Conservation (phyloP, 2,329 filamentous ascomycete genomes). For the Pestalotiopsis sp. region DNA sequence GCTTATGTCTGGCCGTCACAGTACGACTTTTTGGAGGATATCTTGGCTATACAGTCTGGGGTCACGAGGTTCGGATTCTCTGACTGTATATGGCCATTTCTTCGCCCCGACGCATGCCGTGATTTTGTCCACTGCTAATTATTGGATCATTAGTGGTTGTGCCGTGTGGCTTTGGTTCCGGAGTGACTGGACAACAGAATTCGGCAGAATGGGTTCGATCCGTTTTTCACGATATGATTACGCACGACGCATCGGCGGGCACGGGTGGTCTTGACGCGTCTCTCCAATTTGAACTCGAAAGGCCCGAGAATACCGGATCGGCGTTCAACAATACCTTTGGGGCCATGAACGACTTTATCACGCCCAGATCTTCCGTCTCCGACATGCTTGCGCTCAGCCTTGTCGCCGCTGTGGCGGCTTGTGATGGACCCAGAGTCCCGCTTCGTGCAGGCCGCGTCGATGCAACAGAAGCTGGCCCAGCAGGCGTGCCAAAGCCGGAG, state of each 20-base stretch:
- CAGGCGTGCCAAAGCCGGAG: constrained; percentile 35
- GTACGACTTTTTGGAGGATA: constrained; percentile 15
- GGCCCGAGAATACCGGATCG: constrained; percentile 22
- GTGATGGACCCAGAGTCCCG: constrained; percentile 27
- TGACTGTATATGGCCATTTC: constrained; percentile 13
- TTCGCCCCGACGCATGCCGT: neutral
- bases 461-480: constrained; percentile 30
- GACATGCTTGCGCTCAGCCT: constrained; percentile 37
- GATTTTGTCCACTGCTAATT: neutral
- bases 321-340: constrained; percentile 25
- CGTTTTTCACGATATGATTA: constrained; percentile 26
- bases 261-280: constrained; percentile 25
- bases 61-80: constrained; percentile 13
- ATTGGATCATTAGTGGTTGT: constrained; percentile 7
- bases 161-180: constrained; percentile 16
- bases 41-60: constrained; percentile 13
- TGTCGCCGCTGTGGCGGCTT: constrained; percentile 25
- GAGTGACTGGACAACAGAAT: constrained; percentile 15
- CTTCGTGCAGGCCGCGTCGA: constrained; percentile 34
- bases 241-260: constrained; percentile 18
- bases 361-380: constrained; percentile 22
- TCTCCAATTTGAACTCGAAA: constrained; percentile 21
- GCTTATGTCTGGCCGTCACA: constrained; percentile 16
- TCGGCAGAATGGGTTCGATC: constrained; percentile 25
- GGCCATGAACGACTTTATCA: constrained; percentile 26